A percentile compares a stretch with the other conserved stretches of the same genome.
Evolutionary conservation across 495 filamentous ascomycete genomes (phyloP).

Genomic region (Tricharina praecox): DNA sequence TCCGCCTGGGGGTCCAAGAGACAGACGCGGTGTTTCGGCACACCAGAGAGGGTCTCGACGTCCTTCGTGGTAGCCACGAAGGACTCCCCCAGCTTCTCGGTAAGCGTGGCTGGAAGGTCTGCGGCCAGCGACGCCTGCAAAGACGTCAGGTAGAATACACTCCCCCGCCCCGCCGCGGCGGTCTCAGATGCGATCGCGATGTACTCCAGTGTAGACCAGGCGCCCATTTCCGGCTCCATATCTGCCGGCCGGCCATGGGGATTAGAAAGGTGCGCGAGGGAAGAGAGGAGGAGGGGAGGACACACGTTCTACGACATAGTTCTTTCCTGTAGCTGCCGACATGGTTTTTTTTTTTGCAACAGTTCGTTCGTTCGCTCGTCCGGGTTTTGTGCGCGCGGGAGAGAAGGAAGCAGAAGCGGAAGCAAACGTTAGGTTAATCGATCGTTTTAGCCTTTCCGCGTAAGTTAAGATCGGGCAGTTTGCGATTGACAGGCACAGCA

Average conservation of each 20-base stretch:
- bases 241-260: not conserved
- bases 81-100: constrained; percentile 48
- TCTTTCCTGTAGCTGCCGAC: not conserved
- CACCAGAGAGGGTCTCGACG: constrained; percentile 61
- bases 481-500: too few relatives aligned
- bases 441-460: too few relatives aligned
- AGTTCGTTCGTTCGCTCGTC: too few relatives aligned
- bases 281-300: not conserved
- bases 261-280: not conserved
- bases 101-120: constrained; percentile 34
- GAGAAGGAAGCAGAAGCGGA: too few relatives aligned
- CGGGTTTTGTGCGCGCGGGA: too few relatives aligned
- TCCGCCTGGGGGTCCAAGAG: constrained; percentile 72
- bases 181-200: constrained; percentile 68
- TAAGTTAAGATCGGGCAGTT: too few relatives aligned
- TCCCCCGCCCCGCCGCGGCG: constrained; percentile 41
- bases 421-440: too few relatives aligned
- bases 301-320: constrained; percentile 1
- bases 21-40: constrained; percentile 47
- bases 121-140: constrained; percentile 51
- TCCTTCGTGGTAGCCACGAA: constrained; percentile 29
- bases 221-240: constrained; percentile 52
- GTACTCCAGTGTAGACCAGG: constrained; percentile 88
- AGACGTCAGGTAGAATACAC: constrained; percentile 69
- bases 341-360: not conserved